Conservation (phyloP, 352 stramenopile species). For the Phytophthora pluvialis region DNA sequence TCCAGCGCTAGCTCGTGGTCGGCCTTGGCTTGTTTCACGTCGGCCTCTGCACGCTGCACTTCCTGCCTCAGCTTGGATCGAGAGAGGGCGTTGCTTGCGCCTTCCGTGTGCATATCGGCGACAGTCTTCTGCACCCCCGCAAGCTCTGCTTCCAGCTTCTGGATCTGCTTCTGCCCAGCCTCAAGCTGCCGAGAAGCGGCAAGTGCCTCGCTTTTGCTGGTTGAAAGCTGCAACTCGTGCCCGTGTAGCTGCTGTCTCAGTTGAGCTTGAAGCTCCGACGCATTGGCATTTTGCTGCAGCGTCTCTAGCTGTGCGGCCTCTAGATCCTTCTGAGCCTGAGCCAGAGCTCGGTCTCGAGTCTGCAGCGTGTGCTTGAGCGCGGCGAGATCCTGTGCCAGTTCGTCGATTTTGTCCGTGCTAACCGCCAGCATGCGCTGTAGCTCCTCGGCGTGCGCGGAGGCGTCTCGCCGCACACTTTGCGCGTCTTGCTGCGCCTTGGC, state of each 20-base stretch:
- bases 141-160: slow-evolving; percentile 44
- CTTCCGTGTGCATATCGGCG: slow-evolving; percentile 24
- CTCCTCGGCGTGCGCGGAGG: slow-evolving; percentile 46
- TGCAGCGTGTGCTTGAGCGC: slow-evolving; percentile 47
- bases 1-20: slow-evolving; percentile 20
- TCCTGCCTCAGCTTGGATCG: slow-evolving; percentile 34
- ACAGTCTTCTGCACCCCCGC: slow-evolving; percentile 34
- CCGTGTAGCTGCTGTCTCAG: slow-evolving; percentile 47
- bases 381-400: slow-evolving; percentile 50
- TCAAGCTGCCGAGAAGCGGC: slow-evolving; percentile 35
- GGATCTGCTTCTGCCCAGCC: slow-evolving; percentile 36
- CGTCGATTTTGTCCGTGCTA: slow-evolving; percentile 47
- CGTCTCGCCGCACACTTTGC: slow-evolving; percentile 62
- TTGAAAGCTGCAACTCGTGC: slow-evolving; percentile 46
- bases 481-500: slow-evolving; percentile 51
- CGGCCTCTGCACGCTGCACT: slow-evolving; percentile 29
- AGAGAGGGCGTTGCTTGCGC: slow-evolving; percentile 11
- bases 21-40: slow-evolving; percentile 25
- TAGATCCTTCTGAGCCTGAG: slow-evolving; percentile 46
- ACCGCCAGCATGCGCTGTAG: slow-evolving; percentile 51
- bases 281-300: slow-evolving; percentile 40
- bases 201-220: slow-evolving; percentile 39
- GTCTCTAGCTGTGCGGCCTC: slow-evolving; percentile 55
- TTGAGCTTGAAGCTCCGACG: slow-evolving; percentile 45
- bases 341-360: slow-evolving; percentile 46